A percentile compares a stretch with the other conserved stretches of the same genome.
Evolutionary conservation across 2,329 filamentous ascomycete genomes (phyloP).

Genomic region (Curvularia sp.): DNA sequence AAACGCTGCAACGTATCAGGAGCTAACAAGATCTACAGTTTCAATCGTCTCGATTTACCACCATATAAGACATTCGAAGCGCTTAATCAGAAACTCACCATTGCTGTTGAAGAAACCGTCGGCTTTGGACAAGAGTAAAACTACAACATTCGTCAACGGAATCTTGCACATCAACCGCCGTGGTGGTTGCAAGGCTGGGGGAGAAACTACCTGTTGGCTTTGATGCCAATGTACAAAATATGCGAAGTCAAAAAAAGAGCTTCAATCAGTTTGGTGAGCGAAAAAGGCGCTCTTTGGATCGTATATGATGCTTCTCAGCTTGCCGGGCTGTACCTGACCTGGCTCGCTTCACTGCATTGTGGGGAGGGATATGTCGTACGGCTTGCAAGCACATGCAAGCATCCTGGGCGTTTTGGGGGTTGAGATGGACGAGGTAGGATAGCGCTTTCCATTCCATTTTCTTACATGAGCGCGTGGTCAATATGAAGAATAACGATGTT

Average conservation of each 20-base stretch:
- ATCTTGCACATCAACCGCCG: conserved; percentile 1
- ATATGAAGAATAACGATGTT: conserved; percentile 6
- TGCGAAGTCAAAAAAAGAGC: conserved; percentile 6
- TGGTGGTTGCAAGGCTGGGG: conserved; percentile 1
- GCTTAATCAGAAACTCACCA: conserved; percentile 88
- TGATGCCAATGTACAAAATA: conserved; percentile 17
- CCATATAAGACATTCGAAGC: conserved; percentile 89
- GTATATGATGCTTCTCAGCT: conserved; percentile 15
- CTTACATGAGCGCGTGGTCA: conserved; percentile 7
- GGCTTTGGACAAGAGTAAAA: conserved; percentile 93
- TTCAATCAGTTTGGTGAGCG: conserved; percentile 8
- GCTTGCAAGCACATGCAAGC: conserved; percentile 15
- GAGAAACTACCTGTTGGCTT: conserved; percentile 16
- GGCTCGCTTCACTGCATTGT: conserved; percentile 15
- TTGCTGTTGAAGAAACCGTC: conserved; percentile 98
- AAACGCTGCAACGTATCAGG: not conserved
- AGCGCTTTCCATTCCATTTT: conserved; percentile 10
- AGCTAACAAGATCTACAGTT: conserved; percentile 63
- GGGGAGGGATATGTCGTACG: conserved; percentile 17
- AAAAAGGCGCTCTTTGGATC: conserved; percentile 12
- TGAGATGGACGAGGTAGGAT: conserved; percentile 12
- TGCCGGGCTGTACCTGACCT: conserved; percentile 12
- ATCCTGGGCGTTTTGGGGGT: conserved; percentile 14
- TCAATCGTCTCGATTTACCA: conserved; percentile 95
- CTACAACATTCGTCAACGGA: not conserved